Percentiles rank a stretch among this genome's conserved stretches.
phyloP scores from a whole-genome alignment of 139 green algal genomes.

The Coccomyxa sp. region DNA sequence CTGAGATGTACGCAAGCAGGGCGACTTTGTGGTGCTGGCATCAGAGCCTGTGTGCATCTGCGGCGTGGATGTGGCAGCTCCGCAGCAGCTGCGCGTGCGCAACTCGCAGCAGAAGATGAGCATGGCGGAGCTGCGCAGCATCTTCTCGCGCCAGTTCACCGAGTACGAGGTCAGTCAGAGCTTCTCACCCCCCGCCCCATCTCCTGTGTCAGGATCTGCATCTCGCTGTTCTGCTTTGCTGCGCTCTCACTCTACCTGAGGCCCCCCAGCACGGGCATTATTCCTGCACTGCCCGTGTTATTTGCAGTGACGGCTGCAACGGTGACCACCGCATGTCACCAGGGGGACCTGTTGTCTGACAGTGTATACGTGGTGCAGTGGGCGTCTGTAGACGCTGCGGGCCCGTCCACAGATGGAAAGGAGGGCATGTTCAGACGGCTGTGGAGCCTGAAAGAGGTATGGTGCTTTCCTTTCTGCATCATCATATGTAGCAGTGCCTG shows the following conservation, averaged over 20 bases:
- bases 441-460: conserved; percentile 83
- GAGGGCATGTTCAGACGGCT: conserved; percentile 53
- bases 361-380: conserved; percentile 34
- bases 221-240: not conserved
- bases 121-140: not conserved
- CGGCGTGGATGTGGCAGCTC: conserved; percentile 77
- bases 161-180: conserved; percentile 30
- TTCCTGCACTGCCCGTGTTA: too few species aligned
- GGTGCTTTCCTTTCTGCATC: not conserved
- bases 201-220: not conserved
- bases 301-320: too few species aligned
- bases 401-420: conserved; percentile 21
- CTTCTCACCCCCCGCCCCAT: not conserved
- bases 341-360: not conserved
- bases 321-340: not conserved
- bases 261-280: not conserved
- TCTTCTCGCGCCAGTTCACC: conserved; percentile 38
- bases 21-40: conserved; percentile 73
- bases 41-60: conserved; percentile 60
- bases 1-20: too few species aligned
- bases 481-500: too few species aligned
- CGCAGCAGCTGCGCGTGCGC: conserved; percentile 34
- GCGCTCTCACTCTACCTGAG: not conserved
- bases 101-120: not conserved
- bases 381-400: conserved; percentile 19